Percentiles rank a stretch among this genome's conserved stretches.
Conservation (phyloP, 2,329 filamentous ascomycete species). For the Cercospora zeae-maydis region DNA sequence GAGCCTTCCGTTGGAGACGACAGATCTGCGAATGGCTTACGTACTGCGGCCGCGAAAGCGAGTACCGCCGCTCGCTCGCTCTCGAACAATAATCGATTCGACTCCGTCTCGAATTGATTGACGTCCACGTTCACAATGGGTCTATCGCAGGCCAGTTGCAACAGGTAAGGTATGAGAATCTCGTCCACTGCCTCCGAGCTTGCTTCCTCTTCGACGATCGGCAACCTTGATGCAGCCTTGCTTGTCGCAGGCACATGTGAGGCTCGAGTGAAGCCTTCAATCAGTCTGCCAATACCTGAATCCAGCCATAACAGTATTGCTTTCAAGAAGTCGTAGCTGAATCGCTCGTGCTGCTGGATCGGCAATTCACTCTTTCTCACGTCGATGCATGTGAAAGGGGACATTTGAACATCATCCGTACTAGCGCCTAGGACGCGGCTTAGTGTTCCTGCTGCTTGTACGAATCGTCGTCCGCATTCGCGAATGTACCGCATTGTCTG, state of each 20-base stretch:
- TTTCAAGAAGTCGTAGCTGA: conserved; percentile 63
- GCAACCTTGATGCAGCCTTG: conserved; percentile 41
- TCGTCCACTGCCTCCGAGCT: conserved; percentile 54
- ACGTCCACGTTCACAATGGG: conserved; percentile 56
- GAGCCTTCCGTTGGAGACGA: conserved; percentile 36
- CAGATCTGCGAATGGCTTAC: conserved; percentile 51
- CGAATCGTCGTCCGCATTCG: conserved; percentile 56
- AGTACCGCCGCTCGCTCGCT: conserved; percentile 55
- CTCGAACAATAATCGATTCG: conserved; percentile 50
- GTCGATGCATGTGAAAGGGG: conserved; percentile 30
- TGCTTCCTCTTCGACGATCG: conserved; percentile 50
- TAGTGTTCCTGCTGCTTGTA: conserved; percentile 59
- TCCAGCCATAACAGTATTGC: conserved; percentile 62
- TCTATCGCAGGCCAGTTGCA: conserved; percentile 49
- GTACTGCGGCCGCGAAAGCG: conserved; percentile 54
- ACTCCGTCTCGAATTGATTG: conserved; percentile 56
- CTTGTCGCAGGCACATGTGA: conserved; percentile 35
- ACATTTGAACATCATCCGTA: conserved; percentile 40
- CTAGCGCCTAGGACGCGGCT: conserved; percentile 55
- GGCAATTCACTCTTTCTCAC: conserved; percentile 41
- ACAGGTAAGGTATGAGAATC: conserved; percentile 57
- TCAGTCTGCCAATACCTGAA: conserved; percentile 53
- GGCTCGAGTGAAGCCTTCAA: conserved; percentile 55
- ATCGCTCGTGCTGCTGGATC: conserved; percentile 44
- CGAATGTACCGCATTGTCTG: conserved; percentile 55